Base-by-base conservation (phyloP, 1,284 basidiomycete species). In the Austroboletus olivaceoglutinosus region DNA sequence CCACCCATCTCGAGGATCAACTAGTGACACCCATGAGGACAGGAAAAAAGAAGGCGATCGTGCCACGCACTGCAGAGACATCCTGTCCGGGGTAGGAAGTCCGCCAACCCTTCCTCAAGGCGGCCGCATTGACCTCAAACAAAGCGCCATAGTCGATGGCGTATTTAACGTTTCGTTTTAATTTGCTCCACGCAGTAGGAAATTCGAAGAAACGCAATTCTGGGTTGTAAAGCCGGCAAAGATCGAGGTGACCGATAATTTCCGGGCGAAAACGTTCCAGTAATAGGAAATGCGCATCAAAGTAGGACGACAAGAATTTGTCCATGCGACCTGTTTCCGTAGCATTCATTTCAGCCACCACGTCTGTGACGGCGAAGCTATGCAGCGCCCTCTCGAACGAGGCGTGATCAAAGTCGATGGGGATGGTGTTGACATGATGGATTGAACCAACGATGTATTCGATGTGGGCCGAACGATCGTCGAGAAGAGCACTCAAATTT, bases 371-470 rank as follows among this genome's bases (percentile, higher is more conserved):
- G n/a, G 50, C 21, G 27, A 29, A 76, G 56, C 71, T 77, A 13
- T 67, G 63, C 25, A 93, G 63, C 3, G 86, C 82, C 37, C 68
- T 72, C 47, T 82, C 72, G 73, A 84, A 96, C 2, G 86, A 92
- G 8, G 72, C 58, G 40, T 72, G 58, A 73, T 98, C 93, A 63
- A 99, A 97, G 72, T 99, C 96, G 70, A 99, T 98, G 2, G 95
- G 93, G 19, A 93, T 82, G 13, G 76, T 78, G 60, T 86, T 81
- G 62, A 93, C 92, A 63, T 98, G 97, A 68, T 99, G 97, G 8
- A 99, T 77, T 42, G 89, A 93, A 6, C 97, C 96, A 47, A 99
- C 92, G 60, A 98, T 69, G 70, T 94, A 98, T 65, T 98, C 89
- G 53, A 99, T 83, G 45, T 75, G 74, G 44, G 64, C 65, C 13